phyloP scores from a whole-genome alignment of 176 grass and related monocot genomes.

The Zea luxurians region DNA sequence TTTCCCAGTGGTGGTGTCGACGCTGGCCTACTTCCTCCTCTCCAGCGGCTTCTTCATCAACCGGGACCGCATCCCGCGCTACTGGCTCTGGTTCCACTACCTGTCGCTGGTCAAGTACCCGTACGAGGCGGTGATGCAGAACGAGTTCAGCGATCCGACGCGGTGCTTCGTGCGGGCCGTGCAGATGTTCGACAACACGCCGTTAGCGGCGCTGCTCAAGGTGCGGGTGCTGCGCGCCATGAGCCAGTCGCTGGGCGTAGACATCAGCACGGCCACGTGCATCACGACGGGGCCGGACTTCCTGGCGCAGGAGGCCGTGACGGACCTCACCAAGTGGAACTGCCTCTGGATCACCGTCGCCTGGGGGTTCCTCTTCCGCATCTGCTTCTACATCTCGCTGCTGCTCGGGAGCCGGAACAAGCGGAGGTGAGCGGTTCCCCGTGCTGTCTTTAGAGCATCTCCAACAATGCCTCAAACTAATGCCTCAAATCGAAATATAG shows the following conservation, averaged over 20 bases:
- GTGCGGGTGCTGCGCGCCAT: slow-evolving; percentile 73
- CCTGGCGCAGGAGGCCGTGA: slow-evolving; percentile 71
- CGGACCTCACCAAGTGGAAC: slow-evolving; percentile 87
- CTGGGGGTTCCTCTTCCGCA: slow-evolving; percentile 81
- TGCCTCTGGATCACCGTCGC: slow-evolving; percentile 91
- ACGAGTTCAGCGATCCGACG: slow-evolving; percentile 72
- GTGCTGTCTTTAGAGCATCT: too few species aligned
- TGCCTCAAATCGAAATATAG: too few species aligned
- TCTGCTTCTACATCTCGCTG: slow-evolving; percentile 82
- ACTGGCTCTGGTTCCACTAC: slow-evolving; percentile 99
- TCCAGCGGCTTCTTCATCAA: slow-evolving; percentile 99
- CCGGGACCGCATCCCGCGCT: slow-evolving; percentile 68
- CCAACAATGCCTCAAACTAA: too few species aligned
- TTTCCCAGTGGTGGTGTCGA: slow-evolving; percentile 74
- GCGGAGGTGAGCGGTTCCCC: slow-evolving; percentile 59
- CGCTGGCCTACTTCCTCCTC: slow-evolving; percentile 88
- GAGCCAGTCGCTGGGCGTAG: slow-evolving; percentile 55
- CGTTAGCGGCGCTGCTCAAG: slow-evolving; percentile 61
- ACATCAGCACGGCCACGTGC: slow-evolving; percentile 62
- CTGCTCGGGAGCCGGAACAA: slow-evolving; percentile 92
- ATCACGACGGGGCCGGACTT: slow-evolving; percentile 77
- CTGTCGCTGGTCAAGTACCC: slow-evolving; percentile 96
- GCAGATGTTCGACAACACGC: slow-evolving; percentile 99
- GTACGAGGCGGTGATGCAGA: slow-evolving; percentile 94
- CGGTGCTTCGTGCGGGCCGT: slow-evolving; percentile 81